Base-by-base conservation (phyloP, 352 stramenopile species). In the Phytophthora citrophthora region DNA sequence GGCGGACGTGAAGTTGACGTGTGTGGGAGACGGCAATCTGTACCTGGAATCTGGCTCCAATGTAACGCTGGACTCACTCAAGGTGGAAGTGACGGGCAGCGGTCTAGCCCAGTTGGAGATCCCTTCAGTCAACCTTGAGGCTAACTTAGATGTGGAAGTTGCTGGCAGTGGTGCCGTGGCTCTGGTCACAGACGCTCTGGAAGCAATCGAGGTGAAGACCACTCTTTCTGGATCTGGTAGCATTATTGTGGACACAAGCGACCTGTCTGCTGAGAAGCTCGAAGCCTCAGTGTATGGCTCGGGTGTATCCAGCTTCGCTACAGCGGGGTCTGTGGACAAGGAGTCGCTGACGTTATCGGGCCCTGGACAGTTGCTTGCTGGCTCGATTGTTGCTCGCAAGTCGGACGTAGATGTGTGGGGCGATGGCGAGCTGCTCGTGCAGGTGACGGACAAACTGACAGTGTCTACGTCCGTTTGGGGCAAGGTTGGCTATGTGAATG, bases 401-500 rank as follows among this genome's bases (percentile, higher is more conserved):
- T 66, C 77, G 18, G 64, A 61, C 12, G 76, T 81, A 18, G 67
- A 81, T 20, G 70, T 89, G 24, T 84, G 71, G 70, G 80, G 80
- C 20, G 61, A 69, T 24, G 76, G 77, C 11, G 62, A 83, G 20
- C 59, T 79, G 47, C 62, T 82, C 34, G 77, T 89, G 32, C 77
- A 86, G 54, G 72, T 74, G 24, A 76, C 56, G 1, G 63, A 80
- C 61, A 79, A 77, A 54, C 62, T 88, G 39, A 79, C 75, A 36
- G 70, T 79, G 15, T 79, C 72, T 11, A 76, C 75, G 24, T 83
- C 75, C 13, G 79, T 85, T 26, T 85, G 75, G 61, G 79, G 77
- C 23, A 66, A 77, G 51, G 75, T 89, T 20, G 77, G 71, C 57
- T 89, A 86, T 61, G 64, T 82, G 13, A 79, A 79, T 26, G 66